phyloP scores from a whole-genome alignment of 2,329 filamentous ascomycete species.

The Venturia aucupariae region DNA sequence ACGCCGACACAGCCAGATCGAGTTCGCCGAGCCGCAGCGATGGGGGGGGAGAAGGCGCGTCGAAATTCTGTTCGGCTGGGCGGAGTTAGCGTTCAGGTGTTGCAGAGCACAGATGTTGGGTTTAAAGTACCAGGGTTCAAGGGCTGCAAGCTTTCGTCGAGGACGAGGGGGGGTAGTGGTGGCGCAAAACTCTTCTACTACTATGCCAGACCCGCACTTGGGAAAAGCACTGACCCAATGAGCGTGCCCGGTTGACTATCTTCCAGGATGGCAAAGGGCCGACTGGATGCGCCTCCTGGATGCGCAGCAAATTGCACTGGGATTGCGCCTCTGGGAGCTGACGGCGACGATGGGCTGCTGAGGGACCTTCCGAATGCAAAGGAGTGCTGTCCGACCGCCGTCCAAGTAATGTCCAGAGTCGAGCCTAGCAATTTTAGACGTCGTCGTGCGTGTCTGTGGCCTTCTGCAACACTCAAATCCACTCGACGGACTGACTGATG shows the following conservation, averaged over 20 bases:
- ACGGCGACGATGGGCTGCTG: not conserved
- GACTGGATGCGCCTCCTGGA: not conserved
- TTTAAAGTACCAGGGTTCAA: constrained; percentile 9
- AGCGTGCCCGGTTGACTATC: not conserved
- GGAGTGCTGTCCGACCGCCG: not conserved
- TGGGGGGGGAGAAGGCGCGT: constrained; percentile 25
- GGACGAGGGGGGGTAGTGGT: not conserved
- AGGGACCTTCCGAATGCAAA: not conserved
- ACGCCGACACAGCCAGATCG: constrained; percentile 19
- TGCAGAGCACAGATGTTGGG: constrained; percentile 6
- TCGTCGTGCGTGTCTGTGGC: not conserved
- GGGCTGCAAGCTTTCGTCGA: not conserved
- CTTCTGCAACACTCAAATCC: not conserved
- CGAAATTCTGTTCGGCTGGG: constrained; percentile 16
- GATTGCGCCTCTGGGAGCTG: not conserved
- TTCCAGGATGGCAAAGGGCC: not conserved
- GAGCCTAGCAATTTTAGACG: no score
- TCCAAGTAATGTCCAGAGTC: no score
- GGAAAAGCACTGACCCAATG: constrained; percentile 1
- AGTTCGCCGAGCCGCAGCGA: constrained; percentile 28
- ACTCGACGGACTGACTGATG: not conserved
- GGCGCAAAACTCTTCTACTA: not conserved
- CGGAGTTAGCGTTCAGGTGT: not conserved
- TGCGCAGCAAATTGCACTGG: constrained; percentile 7
- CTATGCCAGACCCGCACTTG: constrained; percentile 4